Evolutionary conservation across 192 early-diverging fungal genomes (phyloP).

Genomic region (Gaertneriomyces sp.): DNA sequence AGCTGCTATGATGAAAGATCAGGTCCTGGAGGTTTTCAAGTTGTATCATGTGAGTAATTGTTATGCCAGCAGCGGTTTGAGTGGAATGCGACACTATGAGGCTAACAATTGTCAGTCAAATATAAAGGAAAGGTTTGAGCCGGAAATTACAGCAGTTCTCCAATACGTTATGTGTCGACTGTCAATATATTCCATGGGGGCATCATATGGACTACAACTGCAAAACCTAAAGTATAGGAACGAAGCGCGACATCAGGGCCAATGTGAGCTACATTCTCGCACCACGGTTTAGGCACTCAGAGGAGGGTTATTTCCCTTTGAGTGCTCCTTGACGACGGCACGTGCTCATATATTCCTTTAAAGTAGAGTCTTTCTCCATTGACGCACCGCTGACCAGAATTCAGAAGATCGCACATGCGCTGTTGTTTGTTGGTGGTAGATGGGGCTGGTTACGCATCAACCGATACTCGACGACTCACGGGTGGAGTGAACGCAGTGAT

Average conservation of each 20-base stretch:
- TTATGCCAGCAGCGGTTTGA: background rate
- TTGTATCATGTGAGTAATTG: conserved; percentile 57
- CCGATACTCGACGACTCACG: conserved; percentile 55
- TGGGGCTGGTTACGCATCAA: conserved; percentile 67
- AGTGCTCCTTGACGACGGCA: too few relatives aligned
- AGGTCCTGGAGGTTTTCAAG: conserved; percentile 65
- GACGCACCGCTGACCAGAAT: conserved; percentile 54
- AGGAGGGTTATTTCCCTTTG: too few relatives aligned
- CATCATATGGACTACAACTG: conserved; percentile 77
- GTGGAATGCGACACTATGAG: background rate
- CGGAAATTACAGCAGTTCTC: conserved; percentile 67
- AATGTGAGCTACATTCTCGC: conserved; percentile 39
- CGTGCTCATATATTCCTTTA: background rate
- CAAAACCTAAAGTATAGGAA: conserved; percentile 82
- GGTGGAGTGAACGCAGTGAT: conserved; percentile 70
- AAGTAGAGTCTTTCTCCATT: conserved; percentile 58
- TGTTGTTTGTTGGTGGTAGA: conserved; percentile 66
- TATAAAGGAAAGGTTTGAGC: conserved; percentile 62
- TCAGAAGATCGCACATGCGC: conserved; percentile 60
- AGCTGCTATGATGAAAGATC: conserved; percentile 71
- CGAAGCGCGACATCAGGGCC: conserved; percentile 55
- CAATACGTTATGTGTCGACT: conserved; percentile 69
- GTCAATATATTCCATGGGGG: conserved; percentile 64
- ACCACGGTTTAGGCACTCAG: too few relatives aligned
- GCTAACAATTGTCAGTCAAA: conserved; percentile 37